A percentile compares a stretch with the other conserved stretches of the same genome.
phyloP scores from a whole-genome alignment of 1,284 basidiomycete genomes.

The Waitea zeae region DNA sequence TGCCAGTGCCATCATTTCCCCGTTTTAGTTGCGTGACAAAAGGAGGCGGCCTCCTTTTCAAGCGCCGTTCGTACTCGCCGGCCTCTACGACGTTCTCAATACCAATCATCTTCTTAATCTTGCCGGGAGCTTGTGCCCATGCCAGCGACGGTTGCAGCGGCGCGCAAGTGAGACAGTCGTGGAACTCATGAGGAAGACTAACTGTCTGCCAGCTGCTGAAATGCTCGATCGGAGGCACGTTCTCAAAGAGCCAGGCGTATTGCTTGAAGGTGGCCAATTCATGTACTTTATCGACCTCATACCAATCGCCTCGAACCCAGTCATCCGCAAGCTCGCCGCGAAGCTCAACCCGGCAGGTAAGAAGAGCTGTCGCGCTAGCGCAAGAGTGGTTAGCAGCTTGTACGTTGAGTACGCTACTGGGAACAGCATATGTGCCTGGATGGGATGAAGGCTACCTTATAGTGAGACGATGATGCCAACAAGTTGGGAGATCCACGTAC shows the following conservation, averaged over 20 bases:
- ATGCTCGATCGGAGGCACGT: constrained; percentile 54
- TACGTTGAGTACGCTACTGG: constrained; percentile 34
- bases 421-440: constrained; percentile 49
- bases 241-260: constrained; percentile 76
- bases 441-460: constrained; percentile 24
- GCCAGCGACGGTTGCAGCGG: constrained; percentile 59
- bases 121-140: constrained; percentile 39
- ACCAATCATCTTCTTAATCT: constrained; percentile 41
- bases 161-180: constrained; percentile 58
- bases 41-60: constrained; percentile 76
- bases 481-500: constrained; percentile 18
- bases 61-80: constrained; percentile 71
- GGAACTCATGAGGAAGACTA: constrained; percentile 20
- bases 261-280: constrained; percentile 69
- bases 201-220: constrained; percentile 44
- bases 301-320: constrained; percentile 64
- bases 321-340: constrained; percentile 49
- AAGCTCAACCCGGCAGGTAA: constrained; percentile 63
- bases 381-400: constrained; percentile 44
- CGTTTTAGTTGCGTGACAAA: constrained; percentile 79
- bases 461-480: constrained; percentile 6
- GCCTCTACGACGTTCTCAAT: constrained; percentile 75
- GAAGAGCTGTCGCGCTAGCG: constrained; percentile 53
- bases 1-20: constrained; percentile 44
- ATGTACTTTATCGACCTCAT: constrained; percentile 71